Conservation (phyloP, 352 stramenopile genomes). For the Hyphochytrium catenoides region DNA sequence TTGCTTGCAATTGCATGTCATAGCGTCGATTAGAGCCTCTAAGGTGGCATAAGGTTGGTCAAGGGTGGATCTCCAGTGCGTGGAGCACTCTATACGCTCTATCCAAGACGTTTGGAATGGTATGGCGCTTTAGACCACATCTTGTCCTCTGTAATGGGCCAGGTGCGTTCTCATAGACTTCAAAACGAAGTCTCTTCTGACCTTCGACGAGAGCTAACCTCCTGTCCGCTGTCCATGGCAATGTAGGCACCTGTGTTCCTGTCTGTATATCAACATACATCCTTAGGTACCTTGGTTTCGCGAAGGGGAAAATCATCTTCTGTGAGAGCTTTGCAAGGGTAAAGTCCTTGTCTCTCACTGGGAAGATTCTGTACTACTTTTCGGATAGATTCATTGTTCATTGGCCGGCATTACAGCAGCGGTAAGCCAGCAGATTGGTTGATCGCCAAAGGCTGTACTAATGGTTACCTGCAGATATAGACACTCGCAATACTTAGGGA, state of each 20-base stretch:
- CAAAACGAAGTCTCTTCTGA: background rate
- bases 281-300: slow-evolving; percentile 40
- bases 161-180: slow-evolving; percentile 10
- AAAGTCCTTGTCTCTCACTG: slow-evolving; percentile 68
- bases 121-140: slow-evolving; percentile 39
- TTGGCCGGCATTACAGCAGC: slow-evolving; percentile 71
- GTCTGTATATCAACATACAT: slow-evolving; percentile 62
- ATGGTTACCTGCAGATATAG: no score
- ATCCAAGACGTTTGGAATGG: slow-evolving; percentile 32
- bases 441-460: no score
- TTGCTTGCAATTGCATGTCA: background rate
- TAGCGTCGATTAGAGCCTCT: background rate
- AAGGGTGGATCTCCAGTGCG: slow-evolving; percentile 69
- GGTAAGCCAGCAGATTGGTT: no score
- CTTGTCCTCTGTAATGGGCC: slow-evolving; percentile 82
- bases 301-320: slow-evolving; percentile 59
- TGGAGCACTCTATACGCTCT: slow-evolving; percentile 60
- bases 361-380: slow-evolving; percentile 73
- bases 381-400: slow-evolving; percentile 81
- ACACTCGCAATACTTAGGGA: no score
- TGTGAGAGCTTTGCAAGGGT: slow-evolving; percentile 83
- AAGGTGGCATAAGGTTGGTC: slow-evolving; percentile 33
- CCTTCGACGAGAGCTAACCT: slow-evolving; percentile 1
- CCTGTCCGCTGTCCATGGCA: background rate
- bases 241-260: slow-evolving; percentile 69